These are phyloP conservation scores for Ganoderma leucocontextum DNA, from an alignment of 1,284 basidiomycete species.

Conservation along the genomic window DNA sequence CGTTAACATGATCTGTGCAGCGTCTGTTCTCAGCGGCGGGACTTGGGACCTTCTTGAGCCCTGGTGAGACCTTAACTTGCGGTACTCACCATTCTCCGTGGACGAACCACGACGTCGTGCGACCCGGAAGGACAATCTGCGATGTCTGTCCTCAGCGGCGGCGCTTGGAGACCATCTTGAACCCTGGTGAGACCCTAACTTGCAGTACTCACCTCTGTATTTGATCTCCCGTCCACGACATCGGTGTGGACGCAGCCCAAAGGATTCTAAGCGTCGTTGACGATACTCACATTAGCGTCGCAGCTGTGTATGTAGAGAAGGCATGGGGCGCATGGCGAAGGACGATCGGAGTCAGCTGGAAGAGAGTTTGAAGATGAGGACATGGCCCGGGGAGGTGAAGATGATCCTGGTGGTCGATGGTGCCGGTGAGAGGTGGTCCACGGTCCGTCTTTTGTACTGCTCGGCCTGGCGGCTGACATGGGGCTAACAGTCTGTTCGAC, in stretches of 20 bases:
- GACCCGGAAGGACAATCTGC: background rate
- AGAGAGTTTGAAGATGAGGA: background rate
- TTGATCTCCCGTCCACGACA: background rate
- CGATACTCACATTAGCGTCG: background rate
- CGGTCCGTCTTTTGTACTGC: background rate
- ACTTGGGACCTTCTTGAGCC: background rate
- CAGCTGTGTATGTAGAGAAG: background rate
- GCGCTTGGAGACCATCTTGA: background rate
- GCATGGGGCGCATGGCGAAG: background rate
- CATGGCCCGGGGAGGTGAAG: too few relatives aligned
- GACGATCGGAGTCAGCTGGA: background rate
- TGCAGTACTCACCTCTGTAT: conserved; percentile 5
- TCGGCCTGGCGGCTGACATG: background rate
- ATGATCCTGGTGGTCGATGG: background rate
- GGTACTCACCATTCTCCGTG: background rate
- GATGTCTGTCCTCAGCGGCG: background rate
- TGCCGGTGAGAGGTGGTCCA: background rate
- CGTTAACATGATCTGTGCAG: background rate
- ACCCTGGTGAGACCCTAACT: conserved; percentile 3
- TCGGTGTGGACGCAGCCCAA: background rate
- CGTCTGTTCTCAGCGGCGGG: background rate
- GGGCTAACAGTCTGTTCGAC: background rate
- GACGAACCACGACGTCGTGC: background rate
- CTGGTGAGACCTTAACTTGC: conserved; percentile 2
- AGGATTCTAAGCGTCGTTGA: background rate